A percentile compares a stretch with the other conserved stretches of the same genome.
Evolutionary conservation across 1,284 basidiomycete genomes (phyloP).

Genomic region (Anthracocystis panici-leucophaei): DNA sequence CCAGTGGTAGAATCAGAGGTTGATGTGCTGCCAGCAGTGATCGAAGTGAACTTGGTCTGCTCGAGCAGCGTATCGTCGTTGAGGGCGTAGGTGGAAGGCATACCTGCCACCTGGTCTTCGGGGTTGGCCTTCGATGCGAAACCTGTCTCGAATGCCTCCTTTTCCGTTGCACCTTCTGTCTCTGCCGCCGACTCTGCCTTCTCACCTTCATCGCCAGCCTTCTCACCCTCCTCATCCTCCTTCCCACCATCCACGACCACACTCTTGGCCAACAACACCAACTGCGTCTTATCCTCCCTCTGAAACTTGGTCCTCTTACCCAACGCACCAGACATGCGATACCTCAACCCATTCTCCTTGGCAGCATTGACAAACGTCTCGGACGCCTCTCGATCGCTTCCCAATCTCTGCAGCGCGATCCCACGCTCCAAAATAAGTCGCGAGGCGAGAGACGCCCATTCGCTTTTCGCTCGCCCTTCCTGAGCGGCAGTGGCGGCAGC

Average conservation of each 20-base stretch:
- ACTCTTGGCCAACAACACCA: slow-evolving; percentile 92
- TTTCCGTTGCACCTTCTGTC: slow-evolving; percentile 32
- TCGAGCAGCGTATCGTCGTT: slow-evolving; percentile 98
- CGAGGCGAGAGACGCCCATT: slow-evolving; percentile 77
- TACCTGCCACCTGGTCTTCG: slow-evolving; percentile 58
- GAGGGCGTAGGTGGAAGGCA: slow-evolving; percentile 82
- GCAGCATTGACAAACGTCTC: slow-evolving; percentile 85
- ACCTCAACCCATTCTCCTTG: slow-evolving; percentile 81
- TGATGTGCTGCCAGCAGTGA: slow-evolving; percentile 70
- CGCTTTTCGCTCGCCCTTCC: slow-evolving; percentile 14
- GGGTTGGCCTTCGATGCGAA: slow-evolving; percentile 56
- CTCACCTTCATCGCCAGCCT: slow-evolving; percentile 34
- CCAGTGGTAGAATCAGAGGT: slow-evolving; percentile 71
- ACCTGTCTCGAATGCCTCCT: slow-evolving; percentile 32
- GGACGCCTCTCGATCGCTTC: slow-evolving; percentile 82
- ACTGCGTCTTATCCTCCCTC: slow-evolving; percentile 83
- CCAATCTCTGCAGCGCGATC: slow-evolving; percentile 79
- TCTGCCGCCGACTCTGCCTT: slow-evolving; percentile 17
- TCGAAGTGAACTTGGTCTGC: slow-evolving; percentile 84
- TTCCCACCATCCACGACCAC: slow-evolving; percentile 50
- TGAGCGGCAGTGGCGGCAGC: slow-evolving; percentile 35
- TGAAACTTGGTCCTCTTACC: slow-evolving; percentile 97
- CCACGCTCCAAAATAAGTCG: slow-evolving; percentile 83
- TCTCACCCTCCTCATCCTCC: slow-evolving; percentile 43
- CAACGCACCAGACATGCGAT: slow-evolving; percentile 90